Conservation (phyloP, 108 stramenopile species). For the Skeletonema tropicum region DNA sequence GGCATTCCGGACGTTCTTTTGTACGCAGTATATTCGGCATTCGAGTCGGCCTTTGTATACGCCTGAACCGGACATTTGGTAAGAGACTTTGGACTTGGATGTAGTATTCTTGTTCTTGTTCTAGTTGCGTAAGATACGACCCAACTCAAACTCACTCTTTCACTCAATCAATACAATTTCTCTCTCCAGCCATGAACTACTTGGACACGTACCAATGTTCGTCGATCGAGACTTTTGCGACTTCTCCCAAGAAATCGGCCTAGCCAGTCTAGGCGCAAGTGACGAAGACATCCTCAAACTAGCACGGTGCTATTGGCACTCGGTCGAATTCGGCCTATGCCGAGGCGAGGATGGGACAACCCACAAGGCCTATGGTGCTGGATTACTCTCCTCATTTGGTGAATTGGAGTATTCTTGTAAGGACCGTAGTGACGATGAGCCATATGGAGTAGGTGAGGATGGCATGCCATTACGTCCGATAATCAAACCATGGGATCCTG, state of each 20-base stretch:
- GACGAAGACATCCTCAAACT: constrained; percentile 93
- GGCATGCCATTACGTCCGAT: constrained; percentile 56
- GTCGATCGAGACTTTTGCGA: constrained; percentile 97
- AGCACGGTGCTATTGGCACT: constrained; percentile 94
- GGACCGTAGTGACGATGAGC: constrained; percentile 46
- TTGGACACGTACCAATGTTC: constrained; percentile 98
- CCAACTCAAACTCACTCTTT: not conserved
- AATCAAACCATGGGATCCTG: constrained; percentile 93
- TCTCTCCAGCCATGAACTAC: constrained; percentile 24
- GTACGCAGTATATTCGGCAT: constrained; percentile 96
- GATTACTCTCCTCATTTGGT: constrained; percentile 93
- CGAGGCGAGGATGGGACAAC: constrained; percentile 69
- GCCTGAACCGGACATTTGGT: constrained; percentile 98
- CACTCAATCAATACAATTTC: not conserved
- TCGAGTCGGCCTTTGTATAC: constrained; percentile 86
- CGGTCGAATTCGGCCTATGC: constrained; percentile 96
- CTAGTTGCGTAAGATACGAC: too few species aligned
- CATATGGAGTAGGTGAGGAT: constrained; percentile 18
- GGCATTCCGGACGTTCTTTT: constrained; percentile 95
- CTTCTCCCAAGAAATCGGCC: constrained; percentile 95
- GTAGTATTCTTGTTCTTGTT: not conserved
- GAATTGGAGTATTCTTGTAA: constrained; percentile 95
- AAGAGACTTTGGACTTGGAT: too few species aligned
- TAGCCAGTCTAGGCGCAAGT: constrained; percentile 92
- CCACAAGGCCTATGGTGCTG: constrained; percentile 96